A percentile compares a stretch with the other conserved stretches of the same genome.
phyloP scores from a whole-genome alignment of 129 eudicot species.

The Pseudognaphalium luteoalbum region DNA sequence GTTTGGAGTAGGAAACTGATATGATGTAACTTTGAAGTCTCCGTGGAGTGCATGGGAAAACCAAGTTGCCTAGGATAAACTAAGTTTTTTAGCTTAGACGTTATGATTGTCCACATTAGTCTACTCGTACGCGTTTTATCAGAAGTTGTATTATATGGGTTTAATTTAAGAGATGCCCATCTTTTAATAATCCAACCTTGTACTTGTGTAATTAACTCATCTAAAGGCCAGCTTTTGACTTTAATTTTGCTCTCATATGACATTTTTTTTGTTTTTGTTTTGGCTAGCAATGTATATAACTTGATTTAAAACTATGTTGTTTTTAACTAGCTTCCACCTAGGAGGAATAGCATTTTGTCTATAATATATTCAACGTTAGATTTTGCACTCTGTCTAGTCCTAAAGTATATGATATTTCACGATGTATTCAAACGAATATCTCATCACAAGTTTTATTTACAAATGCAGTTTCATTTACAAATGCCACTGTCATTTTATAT shows the following conservation, averaged over 20 bases:
- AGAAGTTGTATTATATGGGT: neutral
- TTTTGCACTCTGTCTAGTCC: no score
- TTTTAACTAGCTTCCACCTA: no score
- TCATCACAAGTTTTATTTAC: no score
- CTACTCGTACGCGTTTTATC: neutral
- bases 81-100: constrained; percentile 3
- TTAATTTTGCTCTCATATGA: neutral
- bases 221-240: neutral
- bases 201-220: neutral
- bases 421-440: no score
- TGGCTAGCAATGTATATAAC: neutral
- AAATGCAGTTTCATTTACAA: no score
- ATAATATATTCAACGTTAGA: neutral
- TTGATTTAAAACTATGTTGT: no score
- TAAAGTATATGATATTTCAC: no score
- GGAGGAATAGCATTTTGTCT: no score
- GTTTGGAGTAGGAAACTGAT: constrained; percentile 18
- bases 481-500: no score
- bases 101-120: constrained; percentile 3
- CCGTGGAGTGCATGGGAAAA: constrained; percentile 24
- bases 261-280: neutral
- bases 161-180: neutral
- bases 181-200: neutral
- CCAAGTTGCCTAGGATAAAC: no score
- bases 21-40: neutral